Conservation (phyloP, 2,329 filamentous ascomycete genomes). For the Didymosphaeria variabile region DNA sequence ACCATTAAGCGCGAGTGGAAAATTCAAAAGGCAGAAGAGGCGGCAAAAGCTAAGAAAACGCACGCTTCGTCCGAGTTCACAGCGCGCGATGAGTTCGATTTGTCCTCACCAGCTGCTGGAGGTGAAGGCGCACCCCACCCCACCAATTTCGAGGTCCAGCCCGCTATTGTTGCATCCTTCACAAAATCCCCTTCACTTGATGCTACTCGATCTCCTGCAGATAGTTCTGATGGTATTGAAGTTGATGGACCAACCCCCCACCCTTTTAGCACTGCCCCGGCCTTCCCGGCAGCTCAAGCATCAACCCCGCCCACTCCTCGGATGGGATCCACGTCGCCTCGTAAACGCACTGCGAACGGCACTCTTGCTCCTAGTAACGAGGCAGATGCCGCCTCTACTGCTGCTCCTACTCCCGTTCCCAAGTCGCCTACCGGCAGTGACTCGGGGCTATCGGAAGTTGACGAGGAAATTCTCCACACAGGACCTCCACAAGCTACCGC, state of each 20-base stretch:
- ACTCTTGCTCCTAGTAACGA: slow-evolving; percentile 25
- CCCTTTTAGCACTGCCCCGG: slow-evolving; percentile 40
- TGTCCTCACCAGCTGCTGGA: slow-evolving; percentile 33
- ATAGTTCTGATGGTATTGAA: slow-evolving; percentile 25
- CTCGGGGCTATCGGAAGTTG: slow-evolving; percentile 49
- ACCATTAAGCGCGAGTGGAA: slow-evolving; percentile 43
- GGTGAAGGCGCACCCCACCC: slow-evolving; percentile 38
- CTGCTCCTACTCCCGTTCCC: slow-evolving; percentile 36
- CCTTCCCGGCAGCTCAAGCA: slow-evolving; percentile 34
- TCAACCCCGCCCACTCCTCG: slow-evolving; percentile 37
- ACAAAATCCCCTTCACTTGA: slow-evolving; percentile 13
- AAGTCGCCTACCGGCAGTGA: slow-evolving; percentile 43
- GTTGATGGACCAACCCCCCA: slow-evolving; percentile 27
- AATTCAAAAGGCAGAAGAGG: slow-evolving; percentile 31
- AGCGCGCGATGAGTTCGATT: slow-evolving; percentile 19
- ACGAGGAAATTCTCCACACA: slow-evolving; percentile 49
- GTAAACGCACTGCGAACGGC: slow-evolving; percentile 40
- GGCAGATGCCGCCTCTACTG: slow-evolving; percentile 36
- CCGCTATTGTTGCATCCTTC: slow-evolving; percentile 10
- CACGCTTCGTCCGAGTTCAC: slow-evolving; percentile 29
- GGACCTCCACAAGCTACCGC: slow-evolving; percentile 29
- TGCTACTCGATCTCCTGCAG: slow-evolving; percentile 32
- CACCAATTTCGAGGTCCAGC: slow-evolving; percentile 30
- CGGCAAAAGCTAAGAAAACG: slow-evolving; percentile 33
- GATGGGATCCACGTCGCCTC: slow-evolving; percentile 44